Percentiles rank a stretch among this genome's conserved stretches.
Conservation (phyloP, 2,329 filamentous ascomycete genomes). For the Hypomyces rosellus region DNA sequence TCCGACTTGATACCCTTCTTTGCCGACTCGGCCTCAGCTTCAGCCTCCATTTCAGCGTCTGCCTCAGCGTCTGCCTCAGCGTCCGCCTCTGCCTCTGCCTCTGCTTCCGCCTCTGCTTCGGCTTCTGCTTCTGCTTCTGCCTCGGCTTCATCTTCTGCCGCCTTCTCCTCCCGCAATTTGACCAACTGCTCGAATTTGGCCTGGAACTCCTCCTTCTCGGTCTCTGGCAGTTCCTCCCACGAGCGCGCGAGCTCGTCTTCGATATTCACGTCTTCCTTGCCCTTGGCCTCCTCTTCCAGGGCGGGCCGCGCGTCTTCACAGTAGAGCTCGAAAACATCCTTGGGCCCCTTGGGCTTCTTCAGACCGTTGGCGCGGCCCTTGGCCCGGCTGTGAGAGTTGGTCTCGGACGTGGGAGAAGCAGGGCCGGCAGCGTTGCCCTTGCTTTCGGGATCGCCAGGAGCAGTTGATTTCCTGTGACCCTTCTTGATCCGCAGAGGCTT, state of each 20-base stretch:
- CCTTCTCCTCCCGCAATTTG: conserved; percentile 14
- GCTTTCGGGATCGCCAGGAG: conserved; percentile 36
- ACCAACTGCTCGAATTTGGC: conserved; percentile 24
- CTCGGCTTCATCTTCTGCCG: conserved; percentile 20
- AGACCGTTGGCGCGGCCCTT: conserved; percentile 35
- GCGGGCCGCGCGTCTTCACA: conserved; percentile 42
- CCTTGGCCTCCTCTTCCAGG: conserved; percentile 40
- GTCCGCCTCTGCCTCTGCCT: conserved; percentile 5
- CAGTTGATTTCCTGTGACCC: conserved; percentile 57
- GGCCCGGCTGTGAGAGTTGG: conserved; percentile 31
- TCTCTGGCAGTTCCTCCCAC: conserved; percentile 48
- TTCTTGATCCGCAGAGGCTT: conserved; percentile 71
- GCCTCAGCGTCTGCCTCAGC: conserved; percentile 18
- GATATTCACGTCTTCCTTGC: conserved; percentile 30
- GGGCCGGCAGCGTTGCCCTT: conserved; percentile 42
- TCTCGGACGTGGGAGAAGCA: conserved; percentile 43
- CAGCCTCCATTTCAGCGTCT: conserved; percentile 12
- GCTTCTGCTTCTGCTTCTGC: conserved; percentile 17
- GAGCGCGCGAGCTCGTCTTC: conserved; percentile 50
- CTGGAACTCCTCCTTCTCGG: conserved; percentile 44
- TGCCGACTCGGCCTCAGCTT: conserved; percentile 13
- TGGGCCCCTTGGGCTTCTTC: conserved; percentile 37
- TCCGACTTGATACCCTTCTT: conserved; percentile 18
- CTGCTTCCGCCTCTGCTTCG: conserved; percentile 12
- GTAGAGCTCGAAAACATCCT: conserved; percentile 49